Evolutionary conservation across 1,284 basidiomycete genomes (phyloP).

Genomic region (Cystobasidium pallidum): DNA sequence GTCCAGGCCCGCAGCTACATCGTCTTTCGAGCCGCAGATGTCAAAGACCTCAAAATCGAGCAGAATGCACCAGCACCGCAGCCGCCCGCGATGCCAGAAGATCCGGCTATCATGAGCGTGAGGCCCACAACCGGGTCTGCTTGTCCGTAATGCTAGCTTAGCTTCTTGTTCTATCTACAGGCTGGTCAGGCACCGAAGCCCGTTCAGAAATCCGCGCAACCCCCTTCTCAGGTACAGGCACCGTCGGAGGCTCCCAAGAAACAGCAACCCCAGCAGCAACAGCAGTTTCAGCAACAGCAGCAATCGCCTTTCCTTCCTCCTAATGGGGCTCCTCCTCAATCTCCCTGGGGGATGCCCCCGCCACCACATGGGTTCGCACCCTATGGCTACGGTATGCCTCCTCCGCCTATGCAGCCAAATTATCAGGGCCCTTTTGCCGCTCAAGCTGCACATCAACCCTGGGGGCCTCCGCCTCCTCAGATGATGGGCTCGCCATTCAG

Average conservation of each 20-base stretch:
- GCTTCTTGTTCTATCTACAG: conserved; percentile 5
- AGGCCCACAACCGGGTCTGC: neutral
- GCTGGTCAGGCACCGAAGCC: conserved; percentile 36
- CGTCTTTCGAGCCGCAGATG: conserved; percentile 54
- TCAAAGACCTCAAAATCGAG: conserved; percentile 55
- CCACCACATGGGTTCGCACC: conserved; percentile 15
- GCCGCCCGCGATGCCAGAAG: conserved; percentile 44
- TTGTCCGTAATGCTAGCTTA: neutral
- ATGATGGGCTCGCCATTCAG: conserved; percentile 20
- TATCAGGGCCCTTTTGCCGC: conserved; percentile 43
- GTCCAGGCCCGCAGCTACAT: conserved; percentile 49
- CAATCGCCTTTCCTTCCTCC: conserved; percentile 23
- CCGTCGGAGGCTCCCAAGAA: conserved; percentile 40
- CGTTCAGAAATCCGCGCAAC: conserved; percentile 12
- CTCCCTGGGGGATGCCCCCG: conserved; percentile 26
- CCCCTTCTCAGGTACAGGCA: conserved; percentile 32
- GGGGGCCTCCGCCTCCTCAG: conserved; percentile 23
- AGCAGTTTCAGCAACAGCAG: conserved; percentile 37
- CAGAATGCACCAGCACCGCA: conserved; percentile 45
- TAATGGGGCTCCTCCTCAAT: conserved; percentile 27
- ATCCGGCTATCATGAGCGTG: conserved; percentile 55
- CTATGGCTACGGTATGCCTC: conserved; percentile 21
- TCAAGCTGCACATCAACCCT: conserved; percentile 43
- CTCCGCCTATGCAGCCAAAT: conserved; percentile 31
- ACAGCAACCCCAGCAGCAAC: conserved; percentile 46